Base-by-base conservation (phyloP, 441 rosid species). In the Erodium trifolium region DNA sequence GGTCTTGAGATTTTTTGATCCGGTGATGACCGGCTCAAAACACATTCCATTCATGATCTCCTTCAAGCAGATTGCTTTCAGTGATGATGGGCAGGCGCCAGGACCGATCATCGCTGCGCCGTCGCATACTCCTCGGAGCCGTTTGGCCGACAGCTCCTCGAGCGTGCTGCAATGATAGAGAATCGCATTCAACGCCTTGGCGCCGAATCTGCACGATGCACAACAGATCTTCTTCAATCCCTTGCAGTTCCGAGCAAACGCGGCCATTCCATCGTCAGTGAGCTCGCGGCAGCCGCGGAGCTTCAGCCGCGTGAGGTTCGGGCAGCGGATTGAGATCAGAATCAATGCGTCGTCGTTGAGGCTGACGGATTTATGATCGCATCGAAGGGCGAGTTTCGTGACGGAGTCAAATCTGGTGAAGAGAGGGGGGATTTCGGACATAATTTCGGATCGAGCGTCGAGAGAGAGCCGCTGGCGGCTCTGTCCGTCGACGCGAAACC, bases 401-500 rank as follows among this genome's bases (percentile, higher is more conserved):
- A 87, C 81, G 39, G 85, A 76, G 41, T 82, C 81, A 70, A 85
- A 86, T 49, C 90, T 82, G 18, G 75, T 16, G 71, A 84, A 86
- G n/a, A 86, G 6, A 3, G 83, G 67, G 8, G 79, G 74, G 14
- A 84, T 29, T 35, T 35, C 77, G 17, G 69, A 39, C 11, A 68
- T 71, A 62, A 86, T 78, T 69, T 77, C 87, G 16, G 79, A 67
- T 14, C 65, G 77, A 18, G 88, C 88, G 59, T 84, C 69, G 13
- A 86, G 86, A 6, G 88, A 82, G 3, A 86, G 63, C 12, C 86
- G 79, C 67, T 81, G 78, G 27, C 90, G 86, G 68, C 70, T 86
- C 82, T 78, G 70, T 1, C 93, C 93, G 70, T 91, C 93, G 5
- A 91, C 91, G 67, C 69, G 76, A 1, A 82, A 68, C 98, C 98